Conservation (phyloP, 352 stramenopile genomes). For the Phytophthora vignae region DNA sequence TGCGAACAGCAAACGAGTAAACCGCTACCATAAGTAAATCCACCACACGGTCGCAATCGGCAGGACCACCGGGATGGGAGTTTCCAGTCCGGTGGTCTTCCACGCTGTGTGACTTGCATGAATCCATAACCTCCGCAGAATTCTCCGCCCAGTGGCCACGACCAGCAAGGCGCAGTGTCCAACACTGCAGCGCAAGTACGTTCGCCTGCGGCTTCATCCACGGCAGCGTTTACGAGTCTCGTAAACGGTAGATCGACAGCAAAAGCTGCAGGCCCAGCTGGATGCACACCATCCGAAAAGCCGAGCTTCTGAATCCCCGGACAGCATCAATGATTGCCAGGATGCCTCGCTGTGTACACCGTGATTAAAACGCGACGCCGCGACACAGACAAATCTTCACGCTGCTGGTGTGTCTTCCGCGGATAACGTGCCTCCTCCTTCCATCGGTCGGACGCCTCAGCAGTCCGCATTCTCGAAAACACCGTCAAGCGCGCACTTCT, state of each 20-base stretch:
- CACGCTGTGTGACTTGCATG: not conserved
- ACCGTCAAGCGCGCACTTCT: conserved; percentile 4
- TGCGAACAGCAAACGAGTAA: conserved; percentile 26
- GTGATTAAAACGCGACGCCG: conserved; percentile 28
- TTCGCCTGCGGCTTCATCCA: conserved; percentile 8
- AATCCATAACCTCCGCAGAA: conserved; percentile 7
- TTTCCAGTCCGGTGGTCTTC: conserved; percentile 17
- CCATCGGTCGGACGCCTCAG: not conserved
- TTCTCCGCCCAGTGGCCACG: conserved; percentile 11
- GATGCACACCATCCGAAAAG: conserved; percentile 18
- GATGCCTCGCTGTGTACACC: no score
- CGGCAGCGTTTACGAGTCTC: conserved; percentile 11
- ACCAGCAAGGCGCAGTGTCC: conserved; percentile 9
- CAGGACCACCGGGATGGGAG: conserved; percentile 21
- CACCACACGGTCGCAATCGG: not conserved
- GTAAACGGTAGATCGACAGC: not conserved
- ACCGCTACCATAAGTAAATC: conserved; percentile 1
- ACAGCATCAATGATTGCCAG: conserved; percentile 14
- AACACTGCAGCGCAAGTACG: conserved; percentile 6
- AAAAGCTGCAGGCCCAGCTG: not conserved
- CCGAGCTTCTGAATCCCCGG: not conserved
- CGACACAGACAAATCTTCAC: conserved; percentile 7
- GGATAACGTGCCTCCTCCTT: not conserved
- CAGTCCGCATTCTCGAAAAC: conserved; percentile 17
- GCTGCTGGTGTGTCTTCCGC: not conserved